A percentile compares a stretch with the other conserved stretches of the same genome.
phyloP scores from a whole-genome alignment of 2,329 filamentous ascomycete genomes.

The Claviceps paspali region DNA sequence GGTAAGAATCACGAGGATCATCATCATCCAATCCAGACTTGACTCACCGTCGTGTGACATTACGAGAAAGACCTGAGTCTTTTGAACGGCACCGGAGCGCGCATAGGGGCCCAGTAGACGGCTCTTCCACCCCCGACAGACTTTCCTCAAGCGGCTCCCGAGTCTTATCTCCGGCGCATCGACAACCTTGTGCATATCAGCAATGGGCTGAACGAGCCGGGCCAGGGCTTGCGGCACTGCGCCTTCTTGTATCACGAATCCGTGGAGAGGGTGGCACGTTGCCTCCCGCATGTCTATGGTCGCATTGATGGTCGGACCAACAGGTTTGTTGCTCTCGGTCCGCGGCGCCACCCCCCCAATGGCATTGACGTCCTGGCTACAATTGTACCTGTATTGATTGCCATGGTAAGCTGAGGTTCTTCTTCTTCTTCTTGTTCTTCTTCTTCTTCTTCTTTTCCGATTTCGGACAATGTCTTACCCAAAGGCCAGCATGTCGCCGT shows the following conservation, averaged over 20 bases:
- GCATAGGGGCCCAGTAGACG: conserved; percentile 44
- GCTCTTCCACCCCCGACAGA: conserved; percentile 22
- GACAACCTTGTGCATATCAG: conserved; percentile 24
- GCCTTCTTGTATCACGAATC: conserved; percentile 50
- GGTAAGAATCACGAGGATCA: too few relatives aligned
- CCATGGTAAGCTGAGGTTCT: too few relatives aligned
- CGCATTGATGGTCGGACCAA: conserved; percentile 47
- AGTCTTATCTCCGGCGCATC: conserved; percentile 13
- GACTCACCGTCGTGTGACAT: conserved; percentile 48
- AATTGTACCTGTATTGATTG: conserved; percentile 41
- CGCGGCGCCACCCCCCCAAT: conserved; percentile 26
- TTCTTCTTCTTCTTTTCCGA: too few relatives aligned
- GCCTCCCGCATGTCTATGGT: conserved; percentile 42
- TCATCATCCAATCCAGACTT: too few relatives aligned
- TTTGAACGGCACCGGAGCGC: conserved; percentile 38
- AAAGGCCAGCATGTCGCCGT: conserved; percentile 51
- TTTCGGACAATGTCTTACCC: conserved; percentile 24
- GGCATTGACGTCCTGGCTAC: conserved; percentile 37
- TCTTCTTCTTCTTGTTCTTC: too few relatives aligned
- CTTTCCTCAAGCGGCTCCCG: conserved; percentile 4
- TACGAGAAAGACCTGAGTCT: conserved; percentile 48
- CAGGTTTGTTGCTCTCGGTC: conserved; percentile 18
- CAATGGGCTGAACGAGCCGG: conserved; percentile 38
- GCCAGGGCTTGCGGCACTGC: conserved; percentile 42
- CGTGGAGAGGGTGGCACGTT: conserved; percentile 38